Evolutionary conservation across 176 grass and related monocot genomes (phyloP).

Genomic region (Triticum urartu): DNA sequence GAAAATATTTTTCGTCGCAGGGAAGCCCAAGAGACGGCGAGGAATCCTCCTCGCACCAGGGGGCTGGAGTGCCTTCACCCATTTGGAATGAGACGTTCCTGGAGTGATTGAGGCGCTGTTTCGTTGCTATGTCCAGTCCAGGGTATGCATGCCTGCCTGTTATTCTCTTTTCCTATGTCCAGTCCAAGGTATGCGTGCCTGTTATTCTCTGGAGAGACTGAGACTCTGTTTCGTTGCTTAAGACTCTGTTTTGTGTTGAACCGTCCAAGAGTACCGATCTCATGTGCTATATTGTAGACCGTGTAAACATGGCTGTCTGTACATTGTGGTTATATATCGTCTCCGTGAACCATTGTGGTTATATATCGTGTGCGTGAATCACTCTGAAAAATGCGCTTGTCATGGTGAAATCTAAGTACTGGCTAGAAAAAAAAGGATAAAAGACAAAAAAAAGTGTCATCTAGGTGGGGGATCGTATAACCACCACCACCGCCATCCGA

Average conservation of each 20-base stretch:
- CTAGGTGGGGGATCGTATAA: not conserved
- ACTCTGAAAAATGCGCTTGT: not conserved
- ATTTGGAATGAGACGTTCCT: not conserved
- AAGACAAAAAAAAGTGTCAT: not conserved
- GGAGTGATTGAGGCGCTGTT: not conserved
- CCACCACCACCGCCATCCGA: too few relatives aligned
- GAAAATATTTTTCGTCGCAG: not conserved
- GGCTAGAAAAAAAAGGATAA: not conserved
- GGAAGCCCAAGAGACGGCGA: not conserved
- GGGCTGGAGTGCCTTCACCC: not conserved
- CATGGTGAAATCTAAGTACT: not conserved
- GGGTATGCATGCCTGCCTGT: too few relatives aligned
- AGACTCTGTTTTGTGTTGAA: not conserved
- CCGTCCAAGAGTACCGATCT: not conserved
- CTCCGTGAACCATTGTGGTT: not conserved
- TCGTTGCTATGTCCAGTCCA: too few relatives aligned
- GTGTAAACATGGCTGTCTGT: not conserved
- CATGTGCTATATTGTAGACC: not conserved
- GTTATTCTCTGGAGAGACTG: too few relatives aligned
- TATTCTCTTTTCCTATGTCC: too few relatives aligned
- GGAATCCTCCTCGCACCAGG: not conserved
- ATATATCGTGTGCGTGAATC: not conserved
- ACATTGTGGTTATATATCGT: not conserved
- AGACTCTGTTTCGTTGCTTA: too few relatives aligned
- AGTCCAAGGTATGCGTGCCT: too few relatives aligned